phyloP scores from a whole-genome alignment of 225 moss, liverwort and hornwort species.

The Neckera pumila region DNA sequence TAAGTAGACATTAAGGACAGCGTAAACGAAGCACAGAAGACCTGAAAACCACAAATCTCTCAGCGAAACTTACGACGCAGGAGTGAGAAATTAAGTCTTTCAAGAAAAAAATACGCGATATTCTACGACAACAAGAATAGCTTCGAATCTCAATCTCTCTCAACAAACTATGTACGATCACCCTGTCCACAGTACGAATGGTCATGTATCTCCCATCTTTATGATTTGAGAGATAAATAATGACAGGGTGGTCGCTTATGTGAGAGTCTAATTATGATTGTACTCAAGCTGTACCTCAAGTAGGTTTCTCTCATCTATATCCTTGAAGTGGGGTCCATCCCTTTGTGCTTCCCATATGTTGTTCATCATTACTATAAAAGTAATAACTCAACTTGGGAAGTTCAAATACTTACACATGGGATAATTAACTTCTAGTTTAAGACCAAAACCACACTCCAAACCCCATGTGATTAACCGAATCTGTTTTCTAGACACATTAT shows the following conservation, averaged over 20 bases:
- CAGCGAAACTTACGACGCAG: neutral
- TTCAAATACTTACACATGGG: neutral
- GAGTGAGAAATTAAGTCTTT: neutral
- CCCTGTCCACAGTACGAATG: neutral
- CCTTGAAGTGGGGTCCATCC: neutral
- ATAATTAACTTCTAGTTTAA: neutral
- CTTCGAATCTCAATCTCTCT: neutral
- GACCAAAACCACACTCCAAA: neutral
- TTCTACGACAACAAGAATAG: neutral
- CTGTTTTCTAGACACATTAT: neutral
- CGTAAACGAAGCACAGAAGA: neutral
- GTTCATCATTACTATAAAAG: neutral
- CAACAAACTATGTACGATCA: neutral
- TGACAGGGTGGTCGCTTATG: neutral
- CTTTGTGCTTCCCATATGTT: too few species aligned
- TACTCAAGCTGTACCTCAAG: neutral
- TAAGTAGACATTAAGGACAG: neutral
- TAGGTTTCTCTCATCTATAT: neutral
- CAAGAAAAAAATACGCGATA: neutral
- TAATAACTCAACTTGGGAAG: neutral
- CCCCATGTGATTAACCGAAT: neutral
- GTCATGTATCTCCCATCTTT: neutral
- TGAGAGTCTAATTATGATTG: neutral
- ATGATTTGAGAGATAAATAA: neutral
- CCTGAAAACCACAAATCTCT: neutral